phyloP scores from a whole-genome alignment of 2,329 filamentous ascomycete species.

The Colletotrichum gloeosporioides region DNA sequence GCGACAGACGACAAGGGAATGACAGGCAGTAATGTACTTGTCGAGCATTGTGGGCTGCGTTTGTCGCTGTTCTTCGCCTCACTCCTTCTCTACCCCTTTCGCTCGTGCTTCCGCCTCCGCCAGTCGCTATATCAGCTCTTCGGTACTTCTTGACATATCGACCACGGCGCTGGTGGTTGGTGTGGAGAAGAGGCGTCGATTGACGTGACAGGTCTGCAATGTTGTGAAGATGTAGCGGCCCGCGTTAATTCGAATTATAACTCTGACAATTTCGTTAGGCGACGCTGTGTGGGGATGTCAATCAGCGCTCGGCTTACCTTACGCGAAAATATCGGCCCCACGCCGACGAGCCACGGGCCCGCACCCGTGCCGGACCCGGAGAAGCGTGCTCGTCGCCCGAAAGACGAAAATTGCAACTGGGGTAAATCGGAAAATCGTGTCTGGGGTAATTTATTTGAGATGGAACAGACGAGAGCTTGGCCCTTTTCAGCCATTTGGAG shows the following conservation, averaged over 20 bases:
- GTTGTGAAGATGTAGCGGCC: neutral
- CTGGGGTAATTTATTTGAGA: neutral
- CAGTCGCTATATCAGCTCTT: neutral
- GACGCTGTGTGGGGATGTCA: neutral
- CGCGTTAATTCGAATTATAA: neutral
- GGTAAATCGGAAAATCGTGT: neutral
- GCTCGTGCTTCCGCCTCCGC: neutral
- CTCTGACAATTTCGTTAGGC: neutral
- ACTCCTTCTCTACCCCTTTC: constrained; percentile 18
- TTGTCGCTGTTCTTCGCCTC: constrained; percentile 14
- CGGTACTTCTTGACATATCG: neutral
- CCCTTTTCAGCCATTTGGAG: neutral
- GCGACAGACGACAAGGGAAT: constrained; percentile 28
- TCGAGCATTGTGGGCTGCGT: constrained; percentile 26
- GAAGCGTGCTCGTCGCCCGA: neutral
- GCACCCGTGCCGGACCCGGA: neutral
- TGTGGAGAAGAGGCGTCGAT: neutral
- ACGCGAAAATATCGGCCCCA: neutral
- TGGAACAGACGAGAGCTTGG: neutral
- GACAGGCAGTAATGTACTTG: constrained; percentile 35
- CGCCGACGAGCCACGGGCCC: neutral
- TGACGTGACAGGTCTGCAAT: neutral
- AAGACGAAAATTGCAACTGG: neutral
- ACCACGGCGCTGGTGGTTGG: neutral
- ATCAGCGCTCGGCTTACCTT: neutral